Conservation (phyloP, 2,329 filamentous ascomycete species). For the Calonectria pteridis region DNA sequence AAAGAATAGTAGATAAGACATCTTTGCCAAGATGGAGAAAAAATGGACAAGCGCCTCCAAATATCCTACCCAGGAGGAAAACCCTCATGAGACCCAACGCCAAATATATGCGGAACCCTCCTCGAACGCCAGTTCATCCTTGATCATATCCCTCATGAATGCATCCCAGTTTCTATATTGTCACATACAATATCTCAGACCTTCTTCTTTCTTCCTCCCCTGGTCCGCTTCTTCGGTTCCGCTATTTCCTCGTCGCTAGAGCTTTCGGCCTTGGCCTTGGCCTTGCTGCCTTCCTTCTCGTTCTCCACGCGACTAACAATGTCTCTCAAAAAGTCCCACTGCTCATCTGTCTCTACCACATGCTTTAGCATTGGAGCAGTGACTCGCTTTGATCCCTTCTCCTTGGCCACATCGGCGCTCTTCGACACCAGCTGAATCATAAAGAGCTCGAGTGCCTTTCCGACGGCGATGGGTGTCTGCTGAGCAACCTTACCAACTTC, state of each 20-base stretch:
- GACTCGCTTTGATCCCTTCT: conserved; percentile 89
- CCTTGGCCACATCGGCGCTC: conserved; percentile 85
- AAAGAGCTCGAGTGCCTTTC: conserved; percentile 95
- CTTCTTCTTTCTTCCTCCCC: conserved; percentile 65
- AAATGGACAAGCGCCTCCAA: conserved; percentile 29
- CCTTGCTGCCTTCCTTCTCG: conserved; percentile 61
- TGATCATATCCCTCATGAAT: conserved; percentile 45
- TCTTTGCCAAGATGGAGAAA: background rate
- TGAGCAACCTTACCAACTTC: conserved; percentile 99
- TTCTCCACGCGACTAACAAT: conserved; percentile 87
- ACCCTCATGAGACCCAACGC: conserved; percentile 42
- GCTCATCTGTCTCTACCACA: conserved; percentile 87
- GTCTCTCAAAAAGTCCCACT: conserved; percentile 93
- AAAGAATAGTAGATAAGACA: background rate
- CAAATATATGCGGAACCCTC: conserved; percentile 39
- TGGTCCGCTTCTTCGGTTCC: conserved; percentile 62
- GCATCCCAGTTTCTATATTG: conserved; percentile 21
- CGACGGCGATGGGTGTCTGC: conserved; percentile 95
- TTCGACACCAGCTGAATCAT: conserved; percentile 96
- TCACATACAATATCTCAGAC: conserved; percentile 35
- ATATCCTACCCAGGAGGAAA: conserved; percentile 24
- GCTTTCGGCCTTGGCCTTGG: conserved; percentile 63
- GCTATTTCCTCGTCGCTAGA: conserved; percentile 64
- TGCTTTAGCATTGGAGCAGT: conserved; percentile 92
- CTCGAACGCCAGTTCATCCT: conserved; percentile 42